Evolutionary conservation across 1,284 basidiomycete species (phyloP), one percentile per base, ranked within the genome.

Genomic region (Boletus holoroseus): DNA sequence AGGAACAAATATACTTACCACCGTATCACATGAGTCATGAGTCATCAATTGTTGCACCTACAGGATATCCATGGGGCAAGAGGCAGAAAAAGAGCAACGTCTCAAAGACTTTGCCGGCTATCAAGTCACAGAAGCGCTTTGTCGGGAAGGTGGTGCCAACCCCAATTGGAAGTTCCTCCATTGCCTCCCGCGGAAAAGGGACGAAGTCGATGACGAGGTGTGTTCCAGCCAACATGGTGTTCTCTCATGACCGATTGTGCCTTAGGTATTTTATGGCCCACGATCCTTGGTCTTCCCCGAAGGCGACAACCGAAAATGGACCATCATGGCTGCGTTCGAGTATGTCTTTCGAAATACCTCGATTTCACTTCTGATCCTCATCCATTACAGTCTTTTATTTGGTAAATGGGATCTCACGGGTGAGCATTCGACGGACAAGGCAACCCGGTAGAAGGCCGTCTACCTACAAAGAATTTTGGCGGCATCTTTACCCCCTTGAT

Each of bases 21-120:
- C 16, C 9, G 3, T 36, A 8, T 56, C 49, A 18, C 52, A 18
- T 39, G 37, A 39, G 11, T 26, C 52, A 18, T 39, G 37, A 39
- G 11, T 26, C 44, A 26, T 42, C 20, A 18, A 20, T 43, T 35
- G 24, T 24, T 26, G 50, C 16, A 38, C 26, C 20, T 18, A 18
- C 61, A 92, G 90, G 91, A 94, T 99, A 62, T 95, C 92, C 4
- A 99, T 99, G 95, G 96, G 95, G 26, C 94, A 97, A 71, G 96
- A 99, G 71, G 87, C 85, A 1, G 92, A 97, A 68, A 94, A 94
- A 62, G 87, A 76, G n/a, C 83, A 92, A 62, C 85, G 95, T 30
- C 71, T 97, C 43, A 74, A 82, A 49, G 94, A 93, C 54, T 99
- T 99, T 71, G 60, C 78, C 8, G 95, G 95, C 2, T 99, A 94